phyloP scores from a whole-genome alignment of 192 early-diverging fungal species.

The Bifiguratus adelaidae region DNA sequence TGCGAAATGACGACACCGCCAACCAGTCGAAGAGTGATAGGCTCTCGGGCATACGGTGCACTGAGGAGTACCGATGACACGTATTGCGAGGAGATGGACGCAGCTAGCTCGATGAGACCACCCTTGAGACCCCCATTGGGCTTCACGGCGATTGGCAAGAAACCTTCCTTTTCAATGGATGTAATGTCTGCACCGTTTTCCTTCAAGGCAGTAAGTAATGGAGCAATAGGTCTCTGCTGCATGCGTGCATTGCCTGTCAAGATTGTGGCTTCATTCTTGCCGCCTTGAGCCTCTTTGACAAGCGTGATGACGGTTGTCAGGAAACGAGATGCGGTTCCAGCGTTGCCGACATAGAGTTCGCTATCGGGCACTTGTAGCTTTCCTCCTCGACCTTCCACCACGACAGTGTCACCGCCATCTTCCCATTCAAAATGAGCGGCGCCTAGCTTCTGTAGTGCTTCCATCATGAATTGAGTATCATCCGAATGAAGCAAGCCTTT shows the following conservation, averaged over 20 bases:
- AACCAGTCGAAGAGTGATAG: slow-evolving; percentile 71
- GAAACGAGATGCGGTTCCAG: slow-evolving; percentile 95
- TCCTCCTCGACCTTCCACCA: slow-evolving; percentile 76
- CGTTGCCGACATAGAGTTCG: slow-evolving; percentile 93
- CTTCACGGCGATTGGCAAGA: slow-evolving; percentile 76
- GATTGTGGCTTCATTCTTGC: slow-evolving; percentile 30
- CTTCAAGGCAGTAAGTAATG: slow-evolving; percentile 76
- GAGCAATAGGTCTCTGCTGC: slow-evolving; percentile 92
- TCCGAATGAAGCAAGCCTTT: slow-evolving; percentile 90
- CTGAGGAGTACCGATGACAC: slow-evolving; percentile 94
- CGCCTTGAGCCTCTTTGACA: slow-evolving; percentile 29
- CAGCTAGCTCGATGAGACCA: slow-evolving; percentile 81
- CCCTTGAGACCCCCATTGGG: slow-evolving; percentile 70
- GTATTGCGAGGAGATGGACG: slow-evolving; percentile 94
- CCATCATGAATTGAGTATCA: slow-evolving; percentile 96
- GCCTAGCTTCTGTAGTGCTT: slow-evolving; percentile 79
- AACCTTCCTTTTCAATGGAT: slow-evolving; percentile 74
- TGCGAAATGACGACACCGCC: slow-evolving; percentile 94
- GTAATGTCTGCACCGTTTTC: slow-evolving; percentile 70
- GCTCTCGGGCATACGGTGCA: slow-evolving; percentile 80
- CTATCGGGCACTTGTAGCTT: slow-evolving; percentile 55
- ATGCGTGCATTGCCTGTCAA: slow-evolving; percentile 95
- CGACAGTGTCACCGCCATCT: slow-evolving; percentile 81
- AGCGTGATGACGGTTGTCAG: slow-evolving; percentile 80
- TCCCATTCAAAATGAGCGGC: slow-evolving; percentile 86